Conservation (phyloP, 1,284 basidiomycete genomes). For the Tilletia caries region DNA sequence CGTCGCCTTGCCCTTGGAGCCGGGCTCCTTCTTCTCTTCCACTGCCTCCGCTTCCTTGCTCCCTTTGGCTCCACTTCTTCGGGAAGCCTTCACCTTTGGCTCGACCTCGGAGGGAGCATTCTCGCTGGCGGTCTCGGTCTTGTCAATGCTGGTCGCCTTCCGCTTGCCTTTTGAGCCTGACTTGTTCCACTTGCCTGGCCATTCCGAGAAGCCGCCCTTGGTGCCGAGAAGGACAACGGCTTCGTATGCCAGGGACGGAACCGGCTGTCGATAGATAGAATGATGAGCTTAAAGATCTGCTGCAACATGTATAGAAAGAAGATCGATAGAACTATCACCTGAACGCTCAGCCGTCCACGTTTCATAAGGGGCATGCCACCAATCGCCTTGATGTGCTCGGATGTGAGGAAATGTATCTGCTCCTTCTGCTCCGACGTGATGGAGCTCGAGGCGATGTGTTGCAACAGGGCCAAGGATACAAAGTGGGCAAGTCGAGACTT, state of each 20-base stretch:
- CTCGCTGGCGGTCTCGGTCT: too few species aligned
- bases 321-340: too few species aligned
- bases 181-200: slow-evolving; percentile 43
- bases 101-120: too few species aligned
- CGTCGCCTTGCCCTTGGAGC: background rate
- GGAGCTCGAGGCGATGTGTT: slow-evolving; percentile 60
- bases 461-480: slow-evolving; percentile 73
- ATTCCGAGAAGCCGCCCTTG: slow-evolving; percentile 62
- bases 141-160: background rate
- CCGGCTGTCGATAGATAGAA: slow-evolving; percentile 61
- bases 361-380: slow-evolving; percentile 75
- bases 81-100: too few species aligned
- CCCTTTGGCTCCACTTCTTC: too few species aligned
- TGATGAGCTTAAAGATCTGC: background rate
- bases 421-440: slow-evolving; percentile 65
- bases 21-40: background rate
- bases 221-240: slow-evolving; percentile 67
- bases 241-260: slow-evolving; percentile 68
- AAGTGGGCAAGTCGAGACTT: slow-evolving; percentile 67
- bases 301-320: too few species aligned
- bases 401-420: slow-evolving; percentile 49
- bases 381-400: slow-evolving; percentile 54
- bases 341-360: slow-evolving; percentile 77
- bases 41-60: too few species aligned
- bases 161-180: background rate